These are phyloP conservation scores for Intubia oerlemansii DNA, from an alignment of 2,329 filamentous ascomycete genomes.

Conservation along the genomic window DNA sequence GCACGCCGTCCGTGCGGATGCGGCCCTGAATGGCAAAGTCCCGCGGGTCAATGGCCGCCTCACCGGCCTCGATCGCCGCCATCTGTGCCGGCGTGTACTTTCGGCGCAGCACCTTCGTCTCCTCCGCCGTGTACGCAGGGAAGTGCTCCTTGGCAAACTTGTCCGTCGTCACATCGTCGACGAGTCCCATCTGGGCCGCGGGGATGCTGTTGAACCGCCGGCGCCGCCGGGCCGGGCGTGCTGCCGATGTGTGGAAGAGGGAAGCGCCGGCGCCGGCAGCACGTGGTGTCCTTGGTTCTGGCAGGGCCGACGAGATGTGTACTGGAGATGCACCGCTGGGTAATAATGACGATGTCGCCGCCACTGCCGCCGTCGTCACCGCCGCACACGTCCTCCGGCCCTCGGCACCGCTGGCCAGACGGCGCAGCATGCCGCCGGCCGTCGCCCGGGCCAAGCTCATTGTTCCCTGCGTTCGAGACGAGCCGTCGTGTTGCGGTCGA, in stretches of 20 bases:
- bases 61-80: conserved; percentile 60
- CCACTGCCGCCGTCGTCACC: not conserved
- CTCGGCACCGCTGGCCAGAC: conserved; percentile 4
- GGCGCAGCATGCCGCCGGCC: conserved; percentile 6
- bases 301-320: too few species aligned
- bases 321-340: not conserved
- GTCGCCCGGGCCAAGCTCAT: conserved; percentile 7
- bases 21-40: conserved; percentile 57
- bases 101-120: conserved; percentile 37
- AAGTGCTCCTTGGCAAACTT: conserved; percentile 26
- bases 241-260: conserved; percentile 29
- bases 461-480: not conserved
- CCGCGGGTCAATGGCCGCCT: conserved; percentile 49
- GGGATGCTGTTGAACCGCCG: conserved; percentile 30
- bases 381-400: not conserved
- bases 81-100: conserved; percentile 68
- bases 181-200: conserved; percentile 28
- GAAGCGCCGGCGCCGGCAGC: not conserved
- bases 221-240: conserved; percentile 22
- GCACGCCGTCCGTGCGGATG: conserved; percentile 50
- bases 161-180: conserved; percentile 15
- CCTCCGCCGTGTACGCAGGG: conserved; percentile 43
- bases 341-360: not conserved
- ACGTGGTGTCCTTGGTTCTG: not conserved
- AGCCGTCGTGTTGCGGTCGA: too few species aligned